Conservation (phyloP, 257 asterid species). For the Nicotiana obtusifolia region DNA sequence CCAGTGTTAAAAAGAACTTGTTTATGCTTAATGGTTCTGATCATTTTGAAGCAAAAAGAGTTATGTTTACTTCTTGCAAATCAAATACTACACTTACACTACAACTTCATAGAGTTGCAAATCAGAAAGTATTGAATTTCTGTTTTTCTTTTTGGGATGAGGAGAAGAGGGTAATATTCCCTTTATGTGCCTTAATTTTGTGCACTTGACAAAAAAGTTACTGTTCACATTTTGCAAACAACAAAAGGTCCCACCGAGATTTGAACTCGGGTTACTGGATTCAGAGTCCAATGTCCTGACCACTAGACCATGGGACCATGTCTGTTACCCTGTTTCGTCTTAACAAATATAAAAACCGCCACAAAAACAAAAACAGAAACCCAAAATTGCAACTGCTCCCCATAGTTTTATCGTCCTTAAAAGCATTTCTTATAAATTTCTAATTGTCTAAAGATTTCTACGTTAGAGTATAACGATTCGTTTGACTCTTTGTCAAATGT, state of each 20-base stretch:
- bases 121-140: neutral
- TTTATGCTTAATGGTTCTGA: neutral
- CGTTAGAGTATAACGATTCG: neutral
- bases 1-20: too few relatives aligned
- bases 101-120: neutral
- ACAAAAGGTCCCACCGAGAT: constrained; percentile 17
- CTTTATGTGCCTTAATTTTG: neutral
- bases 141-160: neutral
- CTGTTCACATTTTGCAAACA: neutral
- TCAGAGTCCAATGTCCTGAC: constrained; percentile 50
- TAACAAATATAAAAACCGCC: neutral
- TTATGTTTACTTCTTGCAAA: too few relatives aligned
- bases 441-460: neutral
- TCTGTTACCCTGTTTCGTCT: rapidly evolving
- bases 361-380: too few relatives aligned
- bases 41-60: neutral
- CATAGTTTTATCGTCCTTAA: neutral
- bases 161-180: neutral
- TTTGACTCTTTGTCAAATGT: too few relatives aligned
- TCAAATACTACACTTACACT: too few relatives aligned
- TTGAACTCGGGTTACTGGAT: constrained; percentile 49
- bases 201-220: neutral
- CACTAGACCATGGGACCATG: constrained; percentile 36
- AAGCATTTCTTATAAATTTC: neutral
- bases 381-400: neutral